A percentile compares a stretch with the other conserved stretches of the same genome.
phyloP scores from a whole-genome alignment of 2,329 filamentous ascomycete species.

The Cordyceps cicadae region DNA sequence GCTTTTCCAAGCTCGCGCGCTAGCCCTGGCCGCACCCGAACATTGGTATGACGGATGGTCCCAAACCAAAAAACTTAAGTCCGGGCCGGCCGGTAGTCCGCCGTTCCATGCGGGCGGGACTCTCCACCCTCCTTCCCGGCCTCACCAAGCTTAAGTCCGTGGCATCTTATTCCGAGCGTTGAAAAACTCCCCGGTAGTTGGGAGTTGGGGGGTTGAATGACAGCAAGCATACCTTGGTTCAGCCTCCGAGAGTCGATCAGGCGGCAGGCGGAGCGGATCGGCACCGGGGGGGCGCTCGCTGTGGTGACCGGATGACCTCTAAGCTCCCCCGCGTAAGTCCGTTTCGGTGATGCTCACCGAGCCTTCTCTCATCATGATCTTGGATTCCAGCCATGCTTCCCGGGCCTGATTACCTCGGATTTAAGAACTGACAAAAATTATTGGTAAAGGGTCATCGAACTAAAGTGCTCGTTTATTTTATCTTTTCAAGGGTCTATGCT shows the following conservation, averaged over 20 bases:
- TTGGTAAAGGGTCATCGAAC: too few species aligned
- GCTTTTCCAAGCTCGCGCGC: background rate
- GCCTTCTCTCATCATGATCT: background rate
- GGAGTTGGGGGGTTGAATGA: background rate
- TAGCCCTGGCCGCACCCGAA: background rate
- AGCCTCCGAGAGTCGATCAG: background rate
- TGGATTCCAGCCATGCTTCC: too few species aligned
- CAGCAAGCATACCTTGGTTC: background rate
- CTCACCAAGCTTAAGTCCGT: background rate
- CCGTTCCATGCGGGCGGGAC: background rate
- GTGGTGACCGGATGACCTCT: background rate
- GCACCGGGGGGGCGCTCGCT: too few species aligned
- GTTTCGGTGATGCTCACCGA: background rate
- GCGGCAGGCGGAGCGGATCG: too few species aligned
- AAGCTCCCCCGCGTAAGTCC: background rate
- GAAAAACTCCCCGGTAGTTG: too few species aligned
- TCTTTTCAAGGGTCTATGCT: too few species aligned
- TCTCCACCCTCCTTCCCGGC: background rate
- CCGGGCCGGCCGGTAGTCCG: background rate
- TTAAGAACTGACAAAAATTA: too few species aligned
- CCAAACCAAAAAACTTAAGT: background rate
- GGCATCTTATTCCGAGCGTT: background rate
- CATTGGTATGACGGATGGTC: background rate
- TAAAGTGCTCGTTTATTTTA: too few species aligned
- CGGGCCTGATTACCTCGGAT: too few species aligned